Evolutionary conservation across 2,329 filamentous ascomycete genomes (phyloP), one percentile per base, ranked within the genome.

Genomic region (Magnaporthales sp.): DNA sequence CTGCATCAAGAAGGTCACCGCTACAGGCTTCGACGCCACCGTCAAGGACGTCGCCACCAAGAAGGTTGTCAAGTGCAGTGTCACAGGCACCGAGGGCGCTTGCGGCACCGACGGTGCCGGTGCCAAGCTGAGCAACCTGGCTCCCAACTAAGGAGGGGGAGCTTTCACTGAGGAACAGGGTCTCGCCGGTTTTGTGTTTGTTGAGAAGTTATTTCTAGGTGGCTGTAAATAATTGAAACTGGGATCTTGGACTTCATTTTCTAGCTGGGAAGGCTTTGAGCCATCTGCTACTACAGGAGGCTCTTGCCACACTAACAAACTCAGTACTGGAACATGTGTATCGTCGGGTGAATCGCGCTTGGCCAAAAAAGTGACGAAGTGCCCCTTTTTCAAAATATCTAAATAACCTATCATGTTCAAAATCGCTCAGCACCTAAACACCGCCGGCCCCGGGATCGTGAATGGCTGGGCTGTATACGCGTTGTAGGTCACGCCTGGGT

Each of bases 401-500:
- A n/a, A n/a, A n/a, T n/a, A n/a, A n/a, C n/a, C n/a, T n/a, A n/a
- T n/a, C n/a, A n/a, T n/a, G n/a, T n/a, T n/a, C n/a, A n/a, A n/a
- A n/a, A n/a, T n/a, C n/a, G n/a, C n/a, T n/a, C n/a, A n/a, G n/a
- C n/a, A n/a, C n/a, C n/a, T n/a, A n/a, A n/a, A n/a, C n/a, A n/a
- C n/a, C n/a, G n/a, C n/a, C 13, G 32, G 32, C 32, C 32, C 32
- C 7, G 32, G 32, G 13, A 38, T 38, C 7, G 13, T 13, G 60
- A 9, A 62, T 4, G 60, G 27, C 60, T 26, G 11, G 10, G n/a
- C 60, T 26, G 13, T 13, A 26, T 62, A 62, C 60, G 60, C 60
- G 27, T 62, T 27, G 60, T 62, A 62, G n/a, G 60, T 62, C 26
- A 62, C 32, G 26, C 61, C 61, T 9, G 61, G 61, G 30, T 62